A percentile compares a stretch with the other conserved stretches of the same genome.
Evolutionary conservation across 352 stramenopile species (phyloP).

Genomic region (Phytopythium litorale): DNA sequence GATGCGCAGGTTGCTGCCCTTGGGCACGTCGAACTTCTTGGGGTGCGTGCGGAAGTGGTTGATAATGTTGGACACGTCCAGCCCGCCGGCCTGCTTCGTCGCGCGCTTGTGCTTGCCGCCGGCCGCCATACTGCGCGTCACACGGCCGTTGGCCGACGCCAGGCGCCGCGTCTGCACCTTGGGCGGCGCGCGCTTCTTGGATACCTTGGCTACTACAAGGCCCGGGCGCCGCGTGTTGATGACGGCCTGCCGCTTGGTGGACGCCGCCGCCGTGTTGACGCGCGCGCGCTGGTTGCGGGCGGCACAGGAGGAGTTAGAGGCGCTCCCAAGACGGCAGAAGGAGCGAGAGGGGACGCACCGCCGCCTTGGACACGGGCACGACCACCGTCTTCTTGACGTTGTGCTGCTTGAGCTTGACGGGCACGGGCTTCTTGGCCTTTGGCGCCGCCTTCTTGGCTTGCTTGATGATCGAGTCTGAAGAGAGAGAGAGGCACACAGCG

Average conservation of each 20-base stretch:
- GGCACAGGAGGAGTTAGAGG: neutral
- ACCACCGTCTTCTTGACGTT: constrained; percentile 77
- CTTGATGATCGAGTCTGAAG: constrained; percentile 39
- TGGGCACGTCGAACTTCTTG: constrained; percentile 78
- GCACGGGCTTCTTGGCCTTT: constrained; percentile 15
- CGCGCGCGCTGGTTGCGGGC: constrained; percentile 23
- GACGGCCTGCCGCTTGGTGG: constrained; percentile 57
- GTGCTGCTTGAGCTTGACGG: constrained; percentile 39
- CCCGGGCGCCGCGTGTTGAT: constrained; percentile 70
- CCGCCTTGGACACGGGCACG: constrained; percentile 57
- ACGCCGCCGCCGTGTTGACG: constrained; percentile 39
- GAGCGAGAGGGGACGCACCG: constrained; percentile 24
- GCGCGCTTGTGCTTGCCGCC: constrained; percentile 13
- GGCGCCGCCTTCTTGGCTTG: constrained; percentile 19
- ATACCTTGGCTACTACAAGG: constrained; percentile 29
- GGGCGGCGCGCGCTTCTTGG: constrained; percentile 19
- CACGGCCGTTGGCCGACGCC: constrained; percentile 38
- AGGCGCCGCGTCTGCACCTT: constrained; percentile 38
- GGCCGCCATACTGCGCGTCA: constrained; percentile 13
- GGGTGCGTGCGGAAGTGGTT: constrained; percentile 72
- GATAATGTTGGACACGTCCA: constrained; percentile 79
- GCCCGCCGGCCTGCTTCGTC: constrained; percentile 22
- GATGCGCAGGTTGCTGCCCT: constrained; percentile 75
- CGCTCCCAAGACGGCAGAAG: neutral
- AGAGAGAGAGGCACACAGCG: neutral